phyloP scores from a whole-genome alignment of 169 alveolate species.

The Toxoplasma gondii region DNA sequence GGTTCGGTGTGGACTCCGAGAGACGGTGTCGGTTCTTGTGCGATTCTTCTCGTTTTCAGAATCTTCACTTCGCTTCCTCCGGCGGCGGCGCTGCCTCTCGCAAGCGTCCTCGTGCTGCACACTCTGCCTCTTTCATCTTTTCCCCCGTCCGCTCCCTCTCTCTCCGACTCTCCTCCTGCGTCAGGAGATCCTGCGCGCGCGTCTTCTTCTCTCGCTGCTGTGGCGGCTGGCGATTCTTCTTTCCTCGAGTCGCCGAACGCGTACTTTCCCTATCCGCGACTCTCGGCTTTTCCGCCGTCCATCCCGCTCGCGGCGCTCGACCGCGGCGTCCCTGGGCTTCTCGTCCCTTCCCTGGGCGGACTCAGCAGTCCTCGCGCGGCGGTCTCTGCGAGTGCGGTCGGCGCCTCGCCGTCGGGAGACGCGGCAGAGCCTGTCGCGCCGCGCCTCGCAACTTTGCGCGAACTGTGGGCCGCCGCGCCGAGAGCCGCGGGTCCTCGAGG shows the following conservation, averaged over 20 bases:
- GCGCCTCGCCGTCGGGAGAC: too few species aligned
- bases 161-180: neutral
- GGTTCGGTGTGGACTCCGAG: too few species aligned
- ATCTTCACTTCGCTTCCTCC: neutral
- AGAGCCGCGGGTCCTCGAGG: neutral
- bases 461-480: neutral
- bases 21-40: too few species aligned
- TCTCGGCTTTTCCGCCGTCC: neutral
- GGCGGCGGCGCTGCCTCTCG: slow-evolving; percentile 17
- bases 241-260: neutral
- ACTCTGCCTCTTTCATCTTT: neutral
- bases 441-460: neutral
- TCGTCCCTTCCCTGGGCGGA: neutral
- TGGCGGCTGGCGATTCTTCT: neutral
- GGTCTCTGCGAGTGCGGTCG: too few species aligned
- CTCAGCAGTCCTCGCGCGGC: neutral
- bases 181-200: neutral
- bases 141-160: neutral
- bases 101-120: slow-evolving; percentile 15
- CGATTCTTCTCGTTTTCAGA: neutral
- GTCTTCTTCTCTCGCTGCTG: neutral
- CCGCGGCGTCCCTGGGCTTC: too few species aligned
- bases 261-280: slow-evolving; percentile 17
- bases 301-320: neutral
- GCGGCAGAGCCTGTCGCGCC: too few species aligned